These are phyloP conservation scores for Ephemerocybe angulata DNA, from an alignment of 768 basidiomycete species.

Conservation along the genomic window DNA sequence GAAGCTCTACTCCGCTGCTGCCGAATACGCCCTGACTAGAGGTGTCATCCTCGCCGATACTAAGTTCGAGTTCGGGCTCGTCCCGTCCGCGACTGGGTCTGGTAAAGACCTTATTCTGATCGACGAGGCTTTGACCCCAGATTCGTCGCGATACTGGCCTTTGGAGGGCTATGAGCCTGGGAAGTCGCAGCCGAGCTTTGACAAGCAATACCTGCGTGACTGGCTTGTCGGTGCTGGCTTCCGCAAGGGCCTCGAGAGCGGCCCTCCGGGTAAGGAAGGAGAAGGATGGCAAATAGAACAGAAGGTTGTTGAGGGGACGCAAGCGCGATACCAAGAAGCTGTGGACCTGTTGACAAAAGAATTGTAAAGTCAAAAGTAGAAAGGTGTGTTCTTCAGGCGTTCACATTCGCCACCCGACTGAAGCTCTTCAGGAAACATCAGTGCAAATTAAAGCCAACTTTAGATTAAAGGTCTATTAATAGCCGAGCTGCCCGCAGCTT, in stretches of 20 bases:
- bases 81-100: conserved; percentile 33
- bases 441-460: not conserved
- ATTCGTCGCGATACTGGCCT: conserved; percentile 98
- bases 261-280: conserved; percentile 59
- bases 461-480: not conserved
- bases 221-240: conserved; percentile 78
- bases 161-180: conserved; percentile 69
- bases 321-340: conserved; percentile 75
- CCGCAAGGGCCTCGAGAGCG: conserved; percentile 73
- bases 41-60: conserved; percentile 96
- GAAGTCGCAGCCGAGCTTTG: conserved; percentile 81
- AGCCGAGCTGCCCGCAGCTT: no score
- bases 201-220: conserved; percentile 95
- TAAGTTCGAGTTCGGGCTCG: conserved; percentile 96
- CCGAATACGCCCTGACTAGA: conserved; percentile 63
- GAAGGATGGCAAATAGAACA: conserved; percentile 79
- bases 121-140: conserved; percentile 96
- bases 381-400: not conserved
- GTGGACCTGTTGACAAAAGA: conserved; percentile 48
- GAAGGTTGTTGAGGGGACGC: conserved; percentile 73
- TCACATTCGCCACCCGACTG: not conserved
- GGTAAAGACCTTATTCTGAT: conserved; percentile 69
- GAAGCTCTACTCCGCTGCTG: conserved; percentile 68
- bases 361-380: conserved; percentile 4
- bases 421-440: not conserved